phyloP scores from a whole-genome alignment of 345 rosid species.

The thale cress (Arabidopsis thaliana) region TAIR10.1 NC_003071.7:10518001-10518500 shows the following conservation, averaged over 20 bases:
- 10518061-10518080: slow-evolving; percentile 73
- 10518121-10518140: slow-evolving; percentile 75
- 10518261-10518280: slow-evolving; percentile 42
- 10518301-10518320: slow-evolving; percentile 47
- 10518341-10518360: slow-evolving; percentile 54
- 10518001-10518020: slow-evolving; percentile 64
- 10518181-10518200: not conserved
- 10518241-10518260: slow-evolving; percentile 56
- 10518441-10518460: slow-evolving; percentile 56
- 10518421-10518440: slow-evolving; percentile 44
- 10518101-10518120: slow-evolving; percentile 57
- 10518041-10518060: slow-evolving; percentile 51
- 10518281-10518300: slow-evolving; percentile 37
- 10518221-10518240: slow-evolving; percentile 46
- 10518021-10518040: slow-evolving; percentile 43
- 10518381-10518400: slow-evolving; percentile 20
- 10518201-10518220: not conserved
- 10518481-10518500: slow-evolving; percentile 56
- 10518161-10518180: not conserved
- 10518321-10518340: slow-evolving; percentile 51
- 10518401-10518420: slow-evolving; percentile 49
- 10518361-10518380: slow-evolving; percentile 49
- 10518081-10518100: slow-evolving; percentile 63
- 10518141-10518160: slow-evolving; percentile 49
- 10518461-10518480: slow-evolving; percentile 54